These are phyloP conservation scores for Phanerochaete sordida DNA, from an alignment of 768 basidiomycete species.

Conservation along the genomic window DNA sequence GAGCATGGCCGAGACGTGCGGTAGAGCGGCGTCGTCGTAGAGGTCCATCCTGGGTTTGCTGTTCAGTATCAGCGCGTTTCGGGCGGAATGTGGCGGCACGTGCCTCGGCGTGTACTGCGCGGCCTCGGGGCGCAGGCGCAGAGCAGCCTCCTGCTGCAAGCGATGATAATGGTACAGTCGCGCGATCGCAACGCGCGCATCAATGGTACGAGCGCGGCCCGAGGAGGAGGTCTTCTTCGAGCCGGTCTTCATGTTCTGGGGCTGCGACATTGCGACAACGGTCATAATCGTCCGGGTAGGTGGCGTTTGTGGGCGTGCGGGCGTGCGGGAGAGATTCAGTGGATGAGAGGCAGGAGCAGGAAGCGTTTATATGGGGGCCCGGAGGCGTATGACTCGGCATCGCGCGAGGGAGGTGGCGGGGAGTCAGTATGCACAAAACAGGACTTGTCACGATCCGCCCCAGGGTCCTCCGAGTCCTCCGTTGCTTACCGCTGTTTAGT, in stretches of 20 bases:
- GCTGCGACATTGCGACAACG: constrained; percentile 5
- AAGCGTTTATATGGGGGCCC: constrained; percentile 2
- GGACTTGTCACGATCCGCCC: neutral
- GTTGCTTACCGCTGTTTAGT: neutral
- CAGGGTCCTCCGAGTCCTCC: too few relatives aligned
- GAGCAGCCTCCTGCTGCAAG: neutral
- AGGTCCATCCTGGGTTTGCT: constrained; percentile 33
- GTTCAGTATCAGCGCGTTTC: neutral
- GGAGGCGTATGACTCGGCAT: constrained; percentile 8
- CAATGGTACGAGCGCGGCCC: neutral
- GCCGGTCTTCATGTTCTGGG: neutral
- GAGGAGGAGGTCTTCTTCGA: neutral
- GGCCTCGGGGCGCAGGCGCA: neutral
- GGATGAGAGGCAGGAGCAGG: neutral
- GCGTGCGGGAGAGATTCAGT: neutral
- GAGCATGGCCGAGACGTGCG: constrained; percentile 31
- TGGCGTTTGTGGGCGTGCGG: neutral
- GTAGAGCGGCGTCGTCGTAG: constrained; percentile 32
- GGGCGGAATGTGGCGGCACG: neutral
- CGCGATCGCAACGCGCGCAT: constrained; percentile 2
- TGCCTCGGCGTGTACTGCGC: constrained; percentile 6
- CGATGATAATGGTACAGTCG: neutral
- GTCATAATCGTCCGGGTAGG: constrained; percentile 1
- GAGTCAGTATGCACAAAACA: constrained; percentile 5
- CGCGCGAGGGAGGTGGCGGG: neutral